Evolutionary conservation across 2,329 filamentous ascomycete genomes (phyloP), one percentile per base, ranked within the genome.

Genomic region (Colletotrichum nymphaeae): DNA sequence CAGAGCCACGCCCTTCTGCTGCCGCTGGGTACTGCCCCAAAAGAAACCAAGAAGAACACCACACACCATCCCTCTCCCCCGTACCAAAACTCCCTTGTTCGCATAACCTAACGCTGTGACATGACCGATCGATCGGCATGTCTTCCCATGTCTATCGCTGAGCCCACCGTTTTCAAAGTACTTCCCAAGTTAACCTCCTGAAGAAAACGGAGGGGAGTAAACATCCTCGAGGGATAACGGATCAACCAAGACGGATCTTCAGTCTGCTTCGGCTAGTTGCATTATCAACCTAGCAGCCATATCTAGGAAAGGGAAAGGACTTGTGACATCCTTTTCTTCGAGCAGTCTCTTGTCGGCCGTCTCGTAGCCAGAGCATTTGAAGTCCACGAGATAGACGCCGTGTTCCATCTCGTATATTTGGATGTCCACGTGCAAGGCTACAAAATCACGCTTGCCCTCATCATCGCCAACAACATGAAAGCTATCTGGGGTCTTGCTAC

Each of bases 311-410:
- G 97, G 96, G 83, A 98, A 98, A 32, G 97, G 95, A 81, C 94
- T 97, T 57, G 95, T 96, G 75, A 98, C 95, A 79, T 97, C 94
- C 88, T 98, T 98, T 84, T 98, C 95, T 78, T 97, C 95, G 63
- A 95, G 86, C 63, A 93, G 86, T 76, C 93, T 91, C 62, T 96
- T 93, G 68, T 97, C 87, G 14, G 86, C 80, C 59, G 89, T 94
- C 85, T 99, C 97, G 84, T 99, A 99, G 24, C 97, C 97, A 16
- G 97, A 95, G 82, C 96, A 98, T 82, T 98, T 98, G 88, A 99
- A 99, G 82, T 99, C 97, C 62, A 99, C 97, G 75, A 99, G 92
- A 83, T 96, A 98, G 76, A 97, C 96, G 68, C 94, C 93, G 71
- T 92, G 91, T 82, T 98, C 96, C 86, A 98, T 95, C 80, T 95